Conservation (phyloP, 163 green algal species). For the Scenedesmus sp. region DNA sequence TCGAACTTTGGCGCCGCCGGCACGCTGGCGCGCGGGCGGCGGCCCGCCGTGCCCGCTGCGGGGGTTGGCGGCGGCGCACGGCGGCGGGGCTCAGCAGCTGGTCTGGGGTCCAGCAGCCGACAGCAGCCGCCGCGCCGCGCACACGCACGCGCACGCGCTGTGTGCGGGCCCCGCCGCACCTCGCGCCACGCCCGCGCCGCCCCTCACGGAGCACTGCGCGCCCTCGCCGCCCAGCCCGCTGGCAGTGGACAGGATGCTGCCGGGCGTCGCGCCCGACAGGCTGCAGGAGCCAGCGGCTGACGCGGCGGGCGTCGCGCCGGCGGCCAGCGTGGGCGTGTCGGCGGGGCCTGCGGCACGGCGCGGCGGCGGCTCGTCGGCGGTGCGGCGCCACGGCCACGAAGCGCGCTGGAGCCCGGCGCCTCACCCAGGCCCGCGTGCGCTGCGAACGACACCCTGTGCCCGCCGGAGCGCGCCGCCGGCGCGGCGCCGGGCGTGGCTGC, state of each 20-base stretch:
- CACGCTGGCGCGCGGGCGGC: constrained; percentile 33
- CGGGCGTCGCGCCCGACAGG: constrained; percentile 6
- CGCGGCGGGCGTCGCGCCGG: constrained; percentile 10
- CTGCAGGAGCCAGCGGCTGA: constrained; percentile 37
- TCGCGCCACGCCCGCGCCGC: neutral
- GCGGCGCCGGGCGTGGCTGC: constrained; percentile 2
- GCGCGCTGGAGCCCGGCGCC: too few relatives aligned
- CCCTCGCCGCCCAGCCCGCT: neutral
- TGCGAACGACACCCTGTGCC: constrained; percentile 34
- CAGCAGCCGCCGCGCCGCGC: neutral
- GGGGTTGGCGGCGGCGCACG: too few relatives aligned
- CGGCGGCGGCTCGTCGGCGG: too few relatives aligned
- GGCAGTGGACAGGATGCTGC: constrained; percentile 32
- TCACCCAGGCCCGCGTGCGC: too few relatives aligned
- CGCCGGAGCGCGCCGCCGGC: too few relatives aligned
- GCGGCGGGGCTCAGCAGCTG: too few relatives aligned
- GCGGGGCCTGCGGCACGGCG: too few relatives aligned
- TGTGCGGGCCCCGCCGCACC: neutral
- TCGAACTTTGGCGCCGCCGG: constrained; percentile 37
- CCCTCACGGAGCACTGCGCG: constrained; percentile 28
- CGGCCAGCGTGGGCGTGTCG: constrained; percentile 17
- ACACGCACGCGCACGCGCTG: neutral
- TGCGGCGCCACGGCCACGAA: too few relatives aligned
- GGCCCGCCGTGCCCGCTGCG: neutral
- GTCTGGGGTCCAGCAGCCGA: too few relatives aligned